A percentile compares a stretch with the other conserved stretches of the same genome.
Conservation (phyloP, 805 yeast species). For the Myxozyma vanderwaltii region DNA sequence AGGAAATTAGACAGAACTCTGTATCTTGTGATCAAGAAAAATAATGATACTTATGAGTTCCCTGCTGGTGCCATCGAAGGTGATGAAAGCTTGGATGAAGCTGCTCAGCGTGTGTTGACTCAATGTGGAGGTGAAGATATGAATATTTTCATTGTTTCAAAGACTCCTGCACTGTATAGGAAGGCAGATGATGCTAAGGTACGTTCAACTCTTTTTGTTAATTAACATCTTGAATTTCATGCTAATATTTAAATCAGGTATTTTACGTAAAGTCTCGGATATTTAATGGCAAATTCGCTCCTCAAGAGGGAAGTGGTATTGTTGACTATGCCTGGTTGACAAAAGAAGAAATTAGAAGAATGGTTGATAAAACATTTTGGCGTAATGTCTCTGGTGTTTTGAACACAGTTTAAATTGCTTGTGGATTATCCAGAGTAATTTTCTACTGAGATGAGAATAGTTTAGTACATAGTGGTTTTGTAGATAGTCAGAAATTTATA, state of each 20-base stretch:
- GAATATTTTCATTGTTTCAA: conserved; percentile 90
- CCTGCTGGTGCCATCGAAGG: conserved; percentile 67
- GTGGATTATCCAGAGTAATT: neutral
- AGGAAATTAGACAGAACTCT: conserved; percentile 78
- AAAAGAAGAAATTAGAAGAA: conserved; percentile 68
- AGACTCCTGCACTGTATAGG: conserved; percentile 76
- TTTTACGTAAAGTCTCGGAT: conserved; percentile 86
- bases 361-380: conserved; percentile 54
- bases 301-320: conserved; percentile 45
- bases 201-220: neutral
- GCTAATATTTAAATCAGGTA: conserved; percentile 48
- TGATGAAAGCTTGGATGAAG: conserved; percentile 60
- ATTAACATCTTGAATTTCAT: neutral
- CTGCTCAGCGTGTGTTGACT: conserved; percentile 75
- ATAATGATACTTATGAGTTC: conserved; percentile 44
- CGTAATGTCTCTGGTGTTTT: neutral
- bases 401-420: neutral
- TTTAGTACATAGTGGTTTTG: conserved; percentile 1
- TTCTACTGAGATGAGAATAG: neutral
- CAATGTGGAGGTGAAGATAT: conserved; percentile 70
- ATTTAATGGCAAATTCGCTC: conserved; percentile 73
- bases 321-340: conserved; percentile 78
- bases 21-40: conserved; percentile 64
- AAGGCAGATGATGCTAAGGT: conserved; percentile 42
- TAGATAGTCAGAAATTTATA: neutral